Base-by-base conservation (phyloP, 2,329 filamentous ascomycete species). In the Nemania sp. region DNA sequence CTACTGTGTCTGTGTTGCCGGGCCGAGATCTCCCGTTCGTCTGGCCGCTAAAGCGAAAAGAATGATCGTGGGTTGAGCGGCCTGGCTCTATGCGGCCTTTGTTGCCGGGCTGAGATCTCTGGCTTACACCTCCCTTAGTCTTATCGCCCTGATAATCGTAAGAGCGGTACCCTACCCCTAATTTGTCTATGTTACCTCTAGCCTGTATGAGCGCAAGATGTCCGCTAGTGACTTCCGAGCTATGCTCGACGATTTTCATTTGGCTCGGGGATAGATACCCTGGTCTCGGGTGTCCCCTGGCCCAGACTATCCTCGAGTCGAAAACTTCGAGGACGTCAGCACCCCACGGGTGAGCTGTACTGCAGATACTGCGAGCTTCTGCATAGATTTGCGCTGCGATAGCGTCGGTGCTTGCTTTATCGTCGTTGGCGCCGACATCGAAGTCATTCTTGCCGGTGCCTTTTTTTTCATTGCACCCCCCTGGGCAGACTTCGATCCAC, bases 131-230 rank as follows among this genome's bases (percentile, higher is more conserved):
- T n/a, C n/a, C n/a, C n/a, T n/a, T 29, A 29, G 25, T 29, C 25
- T 3, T 3, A 3, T 29, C 25, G 25, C 3, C 7, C 4, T 39
- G 35, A n/a, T 39, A 12, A 39, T n/a, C 35, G 35, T 12, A n/a
- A 39, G 35, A 5, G 5, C 15, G 35, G 15, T 5, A 39, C 3
- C 80, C 80, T 15, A 80, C 47, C 0, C 79, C 79, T 0, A 80
- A 79, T 57, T 78, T 79, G 1, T 75, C 73, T 1, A 67, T 69
- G 15, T 72, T 5, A 81, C 76, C 65, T 76, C 32, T 25, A n/a
- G 6, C 17, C 37, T 39, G 12, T n/a, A 39, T 13, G 34, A 34
- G 9, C 20, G 11, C 12, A 32, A 47, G 56, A 54, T 50, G 43
- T 59, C 60, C 59, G 54, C 57, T 39, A 54, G 43, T 46, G 29